A percentile compares a stretch with the other conserved stretches of the same genome.
These are phyloP conservation scores for Globisporangium heterothallicum DNA, from an alignment of 352 stramenopile genomes.

Conservation along the genomic window DNA sequence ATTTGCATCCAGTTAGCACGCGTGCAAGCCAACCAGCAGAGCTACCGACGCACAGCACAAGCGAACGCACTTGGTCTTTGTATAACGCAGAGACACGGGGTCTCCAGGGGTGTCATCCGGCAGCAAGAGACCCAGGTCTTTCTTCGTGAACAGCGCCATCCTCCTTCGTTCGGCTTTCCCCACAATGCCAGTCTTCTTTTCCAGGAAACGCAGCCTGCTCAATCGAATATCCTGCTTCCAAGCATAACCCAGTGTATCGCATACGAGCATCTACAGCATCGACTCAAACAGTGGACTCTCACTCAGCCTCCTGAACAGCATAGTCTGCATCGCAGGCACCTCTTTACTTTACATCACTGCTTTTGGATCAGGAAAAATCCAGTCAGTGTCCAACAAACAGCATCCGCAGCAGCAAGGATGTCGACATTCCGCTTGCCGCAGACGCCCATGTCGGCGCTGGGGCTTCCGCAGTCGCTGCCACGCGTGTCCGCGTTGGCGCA, in stretches of 20 bases:
- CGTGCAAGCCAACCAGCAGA: not conserved
- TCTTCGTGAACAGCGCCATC: constrained; percentile 87
- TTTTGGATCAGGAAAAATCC: not conserved
- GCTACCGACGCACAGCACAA: not conserved
- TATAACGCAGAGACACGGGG: constrained; percentile 74
- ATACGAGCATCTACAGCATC: no score
- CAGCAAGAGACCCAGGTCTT: constrained; percentile 75
- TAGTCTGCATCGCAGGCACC: not conserved
- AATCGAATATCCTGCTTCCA: not conserved
- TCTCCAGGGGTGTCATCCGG: constrained; percentile 77
- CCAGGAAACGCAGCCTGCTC: not conserved
- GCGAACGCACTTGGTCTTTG: constrained; percentile 40
- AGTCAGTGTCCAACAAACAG: not conserved
- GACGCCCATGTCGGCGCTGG: constrained; percentile 54
- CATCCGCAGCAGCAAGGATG: no score
- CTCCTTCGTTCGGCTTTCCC: not conserved
- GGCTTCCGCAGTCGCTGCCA: constrained; percentile 36
- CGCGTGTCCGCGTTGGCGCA: constrained; percentile 15
- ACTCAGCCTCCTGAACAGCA: not conserved
- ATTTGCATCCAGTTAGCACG: not conserved
- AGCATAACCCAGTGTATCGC: no score
- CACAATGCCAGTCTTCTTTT: not conserved
- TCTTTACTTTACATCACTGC: not conserved
- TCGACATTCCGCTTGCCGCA: constrained; percentile 25
- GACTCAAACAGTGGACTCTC: not conserved